Base-by-base conservation (phyloP, 73 alveolate genomes). In the Tetrahymena thermophila region DNA sequence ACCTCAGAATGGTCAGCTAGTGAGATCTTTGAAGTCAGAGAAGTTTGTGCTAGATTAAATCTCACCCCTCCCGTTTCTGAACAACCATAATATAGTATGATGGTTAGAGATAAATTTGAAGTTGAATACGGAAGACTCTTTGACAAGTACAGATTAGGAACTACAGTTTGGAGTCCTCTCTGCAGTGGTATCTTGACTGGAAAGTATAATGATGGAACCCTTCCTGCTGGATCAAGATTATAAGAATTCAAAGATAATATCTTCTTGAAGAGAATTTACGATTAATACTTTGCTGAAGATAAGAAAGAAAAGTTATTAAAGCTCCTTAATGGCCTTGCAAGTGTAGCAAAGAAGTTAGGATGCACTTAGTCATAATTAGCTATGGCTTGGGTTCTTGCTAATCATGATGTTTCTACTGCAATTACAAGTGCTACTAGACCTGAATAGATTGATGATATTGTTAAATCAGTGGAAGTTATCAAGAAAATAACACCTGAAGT, bases 1-100 rank as follows among this genome's bases (percentile, higher is more conserved):
- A 99, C 99, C 9, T 98, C 99, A 7, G 99, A 98, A 89, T 99
- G n/a, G n/a, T n/a, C n/a, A n/a, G n/a, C n/a, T n/a, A n/a, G n/a
- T n/a, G n/a, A n/a, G n/a, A n/a, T n/a, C n/a, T n/a, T n/a, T n/a
- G n/a, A n/a, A n/a, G n/a, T n/a, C n/a, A n/a, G n/a, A n/a, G n/a
- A n/a, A n/a, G n/a, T n/a, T n/a, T n/a, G n/a, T n/a, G n/a, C n/a
- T n/a, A n/a, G n/a, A n/a, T n/a, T n/a, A n/a, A n/a, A n/a, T n/a
- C n/a, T n/a, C n/a, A n/a, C n/a, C n/a, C n/a, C n/a, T n/a, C n/a
- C n/a, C n/a, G n/a, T n/a, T n/a, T n/a, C n/a, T n/a, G n/a, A n/a
- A n/a, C n/a, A n/a, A n/a, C n/a, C n/a, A n/a, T n/a, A n/a, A n/a
- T n/a, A n/a, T n/a, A n/a, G n/a, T n/a, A n/a, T n/a, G n/a, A n/a